Base-by-base conservation (phyloP, 2,329 filamentous ascomycete species). In the Dendryphion nanum region DNA sequence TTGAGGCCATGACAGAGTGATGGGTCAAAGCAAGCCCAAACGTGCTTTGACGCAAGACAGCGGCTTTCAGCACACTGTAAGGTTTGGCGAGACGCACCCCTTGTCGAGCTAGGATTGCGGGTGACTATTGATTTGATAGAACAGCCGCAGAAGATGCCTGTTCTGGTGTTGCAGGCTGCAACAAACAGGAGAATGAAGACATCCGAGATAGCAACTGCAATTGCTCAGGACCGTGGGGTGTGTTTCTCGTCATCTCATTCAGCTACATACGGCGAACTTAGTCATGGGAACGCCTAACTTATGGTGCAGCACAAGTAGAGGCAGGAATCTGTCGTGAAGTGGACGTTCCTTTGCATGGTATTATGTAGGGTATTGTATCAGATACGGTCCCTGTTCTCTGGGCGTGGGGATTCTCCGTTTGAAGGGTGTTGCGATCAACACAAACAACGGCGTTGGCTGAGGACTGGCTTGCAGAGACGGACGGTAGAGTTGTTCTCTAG, bases 1-100 rank as follows among this genome's bases (percentile, higher is more conserved):
- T n/a, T n/a, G n/a, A n/a, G n/a, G n/a, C n/a, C n/a, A n/a, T n/a
- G n/a, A n/a, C n/a, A n/a, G n/a, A n/a, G n/a, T n/a, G n/a, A n/a
- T n/a, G n/a, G n/a, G n/a, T n/a, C 23, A 26, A 26, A 8, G 18
- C 42, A 30, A 51, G 48, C 44, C 52, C 47, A 59, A 57, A 60
- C 52, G 48, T 59, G 53, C 50, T 51, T 51, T 54, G 56, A 50
- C 44, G 51, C 56, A 61, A 44, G 41, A 39, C 29, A 40, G 45
- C 43, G 35, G 48, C 36, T 38, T 47, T 55, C 35, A 53, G 57
- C 48, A 53, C 48, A 47, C 30, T 32, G 42, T 57, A 63, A 54
- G 56, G 53, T 53, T 55, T 57, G 49, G 56, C 60, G 57, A 63
- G 44, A 30, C 20, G 23, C 10, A 21, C 30, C 39, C 45, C 38